Evolutionary conservation across 2,329 filamentous ascomycete genomes (phyloP).

Genomic region (Aspergillus ustus): DNA sequence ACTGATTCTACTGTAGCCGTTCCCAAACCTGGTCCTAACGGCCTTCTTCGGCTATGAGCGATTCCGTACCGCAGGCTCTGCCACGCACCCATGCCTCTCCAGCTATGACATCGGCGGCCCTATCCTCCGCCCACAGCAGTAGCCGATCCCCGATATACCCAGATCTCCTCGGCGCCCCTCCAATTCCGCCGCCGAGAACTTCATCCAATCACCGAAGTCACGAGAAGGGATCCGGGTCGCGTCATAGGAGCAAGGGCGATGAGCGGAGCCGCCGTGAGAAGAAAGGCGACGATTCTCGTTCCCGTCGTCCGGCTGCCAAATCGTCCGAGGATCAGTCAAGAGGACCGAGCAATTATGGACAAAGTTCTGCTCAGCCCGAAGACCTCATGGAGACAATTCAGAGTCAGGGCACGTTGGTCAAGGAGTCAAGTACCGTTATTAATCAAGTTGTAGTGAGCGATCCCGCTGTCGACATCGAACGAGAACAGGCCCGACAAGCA

Average conservation of each 20-base stretch:
- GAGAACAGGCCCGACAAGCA: slow-evolving; percentile 71
- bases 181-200: slow-evolving; percentile 77
- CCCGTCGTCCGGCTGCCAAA: slow-evolving; percentile 53
- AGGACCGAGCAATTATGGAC: slow-evolving; percentile 45
- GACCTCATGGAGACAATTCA: slow-evolving; percentile 59
- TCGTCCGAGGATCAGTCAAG: slow-evolving; percentile 53
- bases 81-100: slow-evolving; percentile 50
- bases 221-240: slow-evolving; percentile 47
- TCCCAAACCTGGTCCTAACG: slow-evolving; percentile 36
- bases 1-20: slow-evolving; percentile 36
- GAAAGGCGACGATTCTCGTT: slow-evolving; percentile 42
- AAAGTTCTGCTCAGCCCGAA: slow-evolving; percentile 37
- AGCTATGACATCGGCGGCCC: slow-evolving; percentile 38
- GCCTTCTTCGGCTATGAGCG: slow-evolving; percentile 48
- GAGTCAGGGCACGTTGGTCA: slow-evolving; percentile 64
- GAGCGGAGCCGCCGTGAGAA: slow-evolving; percentile 49
- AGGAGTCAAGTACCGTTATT: slow-evolving; percentile 79
- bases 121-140: slow-evolving; percentile 34
- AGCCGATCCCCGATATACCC: slow-evolving; percentile 41
- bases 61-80: slow-evolving; percentile 50
- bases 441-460: slow-evolving; percentile 78
- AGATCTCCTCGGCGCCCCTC: slow-evolving; percentile 63
- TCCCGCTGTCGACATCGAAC: slow-evolving; percentile 72
- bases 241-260: slow-evolving; percentile 46
- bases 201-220: slow-evolving; percentile 70